Evolutionary conservation across 768 basidiomycete genomes (phyloP).

Genomic region (Calocera viscosa): DNA sequence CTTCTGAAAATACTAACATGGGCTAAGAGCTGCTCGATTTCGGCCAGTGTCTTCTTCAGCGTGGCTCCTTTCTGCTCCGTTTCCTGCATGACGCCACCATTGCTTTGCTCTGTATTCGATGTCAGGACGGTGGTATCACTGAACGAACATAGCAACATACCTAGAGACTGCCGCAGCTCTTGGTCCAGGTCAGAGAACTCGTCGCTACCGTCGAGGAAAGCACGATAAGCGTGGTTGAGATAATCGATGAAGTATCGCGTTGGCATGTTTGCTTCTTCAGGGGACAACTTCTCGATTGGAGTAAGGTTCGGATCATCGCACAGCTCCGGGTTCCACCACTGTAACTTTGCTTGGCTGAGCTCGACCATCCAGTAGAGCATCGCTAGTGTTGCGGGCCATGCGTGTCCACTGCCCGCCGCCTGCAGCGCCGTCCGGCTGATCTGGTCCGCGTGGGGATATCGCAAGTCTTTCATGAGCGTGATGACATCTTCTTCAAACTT

Average conservation of each 20-base stretch:
- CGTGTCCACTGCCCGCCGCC: slow-evolving; percentile 77
- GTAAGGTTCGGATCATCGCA: slow-evolving; percentile 25
- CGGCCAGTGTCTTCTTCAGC: slow-evolving; percentile 12
- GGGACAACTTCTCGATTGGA: slow-evolving; percentile 8
- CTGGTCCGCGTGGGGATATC: slow-evolving; percentile 68
- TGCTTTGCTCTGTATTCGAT: neutral
- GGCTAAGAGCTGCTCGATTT: slow-evolving; percentile 22
- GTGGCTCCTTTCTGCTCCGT: slow-evolving; percentile 14
- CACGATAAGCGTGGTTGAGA: slow-evolving; percentile 36
- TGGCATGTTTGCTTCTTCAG: slow-evolving; percentile 14
- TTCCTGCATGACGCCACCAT: slow-evolving; percentile 13
- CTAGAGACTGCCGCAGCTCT: slow-evolving; percentile 15
- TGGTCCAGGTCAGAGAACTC: slow-evolving; percentile 60
- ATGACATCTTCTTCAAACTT: slow-evolving; percentile 76
- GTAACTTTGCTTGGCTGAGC: slow-evolving; percentile 52
- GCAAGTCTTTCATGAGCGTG: slow-evolving; percentile 54
- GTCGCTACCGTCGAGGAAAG: slow-evolving; percentile 60
- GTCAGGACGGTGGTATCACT: neutral
- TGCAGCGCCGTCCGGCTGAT: slow-evolving; percentile 79
- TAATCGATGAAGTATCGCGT: slow-evolving; percentile 19
- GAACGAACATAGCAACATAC: neutral
- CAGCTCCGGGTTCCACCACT: slow-evolving; percentile 24
- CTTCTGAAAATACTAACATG: neutral
- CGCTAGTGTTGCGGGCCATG: slow-evolving; percentile 83
- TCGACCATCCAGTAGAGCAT: slow-evolving; percentile 89